Conservation (phyloP, 2,329 filamentous ascomycete genomes). For the Alternaria dauci region DNA sequence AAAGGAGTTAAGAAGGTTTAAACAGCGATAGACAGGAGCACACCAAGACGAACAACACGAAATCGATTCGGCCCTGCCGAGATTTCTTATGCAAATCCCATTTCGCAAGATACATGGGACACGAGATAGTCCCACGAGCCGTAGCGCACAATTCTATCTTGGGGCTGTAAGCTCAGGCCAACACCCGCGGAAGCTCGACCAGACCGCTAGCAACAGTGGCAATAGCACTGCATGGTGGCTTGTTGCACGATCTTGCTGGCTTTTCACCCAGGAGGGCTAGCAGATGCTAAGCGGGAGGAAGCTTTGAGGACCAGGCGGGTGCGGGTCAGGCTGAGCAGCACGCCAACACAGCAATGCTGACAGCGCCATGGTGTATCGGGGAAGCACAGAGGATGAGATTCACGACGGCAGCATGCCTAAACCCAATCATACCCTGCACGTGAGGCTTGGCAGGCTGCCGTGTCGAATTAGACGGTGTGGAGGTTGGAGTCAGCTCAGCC, state of each 20-base stretch:
- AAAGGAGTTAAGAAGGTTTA: conserved; percentile 2
- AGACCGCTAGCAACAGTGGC: conserved; percentile 12
- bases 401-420: neutral
- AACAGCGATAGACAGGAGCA: neutral
- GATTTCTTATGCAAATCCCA: conserved; percentile 16
- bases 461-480: conserved; percentile 12
- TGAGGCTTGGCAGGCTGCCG: conserved; percentile 11
- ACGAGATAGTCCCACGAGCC: conserved; percentile 3
- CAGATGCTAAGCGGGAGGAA: conserved; percentile 3
- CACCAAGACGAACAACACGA: neutral
- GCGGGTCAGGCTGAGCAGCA: neutral
- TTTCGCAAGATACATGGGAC: conserved; percentile 8
- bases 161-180: neutral
- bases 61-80: neutral
- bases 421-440: conserved; percentile 9
- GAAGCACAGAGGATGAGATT: neutral
- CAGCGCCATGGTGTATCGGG: neutral
- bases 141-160: conserved; percentile 12
- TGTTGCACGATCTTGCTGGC: conserved; percentile 12
- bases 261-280: conserved; percentile 16
- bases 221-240: conserved; percentile 23
- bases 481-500: conserved; percentile 10
- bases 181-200: neutral
- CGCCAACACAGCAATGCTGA: conserved; percentile 10
- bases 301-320: neutral